Conservation (phyloP, 202 grass and related monocot species). For the Setaria viridis region DNA sequence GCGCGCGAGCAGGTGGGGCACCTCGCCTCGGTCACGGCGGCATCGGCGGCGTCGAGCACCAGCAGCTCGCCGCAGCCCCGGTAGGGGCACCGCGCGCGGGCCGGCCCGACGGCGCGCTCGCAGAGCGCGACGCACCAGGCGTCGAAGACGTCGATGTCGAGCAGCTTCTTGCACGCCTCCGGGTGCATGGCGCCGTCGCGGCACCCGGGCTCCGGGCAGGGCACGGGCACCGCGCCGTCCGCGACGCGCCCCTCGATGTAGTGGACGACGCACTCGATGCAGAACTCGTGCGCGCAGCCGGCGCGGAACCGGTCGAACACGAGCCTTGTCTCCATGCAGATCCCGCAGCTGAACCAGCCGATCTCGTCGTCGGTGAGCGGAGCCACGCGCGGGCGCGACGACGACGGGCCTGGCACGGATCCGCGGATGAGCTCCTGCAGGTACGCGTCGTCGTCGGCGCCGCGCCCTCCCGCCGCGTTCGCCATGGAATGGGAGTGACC, state of each 20-base stretch:
- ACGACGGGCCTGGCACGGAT: constrained; percentile 30
- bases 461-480: not conserved
- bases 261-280: constrained; percentile 47
- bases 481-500: not conserved
- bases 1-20: constrained; percentile 46
- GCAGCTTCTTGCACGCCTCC: constrained; percentile 40
- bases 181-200: constrained; percentile 28
- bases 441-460: not conserved
- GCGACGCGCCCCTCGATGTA: constrained; percentile 42
- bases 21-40: not conserved
- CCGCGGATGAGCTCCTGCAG: constrained; percentile 50
- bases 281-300: constrained; percentile 40
- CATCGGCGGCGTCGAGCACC: not conserved
- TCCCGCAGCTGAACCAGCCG: constrained; percentile 47
- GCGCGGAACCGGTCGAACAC: constrained; percentile 39
- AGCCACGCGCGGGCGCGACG: constrained; percentile 17
- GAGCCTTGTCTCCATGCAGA: constrained; percentile 41
- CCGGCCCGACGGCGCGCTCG: constrained; percentile 39
- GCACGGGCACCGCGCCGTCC: constrained; percentile 28
- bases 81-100: constrained; percentile 52
- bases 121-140: constrained; percentile 57
- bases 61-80: constrained; percentile 39
- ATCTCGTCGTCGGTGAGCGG: constrained; percentile 43
- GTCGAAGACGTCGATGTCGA: constrained; percentile 49
- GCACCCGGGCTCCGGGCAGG: constrained; percentile 50